Evolutionary conservation across 2,329 filamentous ascomycete species (phyloP), one percentile per base, ranked within the genome.

Genomic region (Claviceps quebecensis): DNA sequence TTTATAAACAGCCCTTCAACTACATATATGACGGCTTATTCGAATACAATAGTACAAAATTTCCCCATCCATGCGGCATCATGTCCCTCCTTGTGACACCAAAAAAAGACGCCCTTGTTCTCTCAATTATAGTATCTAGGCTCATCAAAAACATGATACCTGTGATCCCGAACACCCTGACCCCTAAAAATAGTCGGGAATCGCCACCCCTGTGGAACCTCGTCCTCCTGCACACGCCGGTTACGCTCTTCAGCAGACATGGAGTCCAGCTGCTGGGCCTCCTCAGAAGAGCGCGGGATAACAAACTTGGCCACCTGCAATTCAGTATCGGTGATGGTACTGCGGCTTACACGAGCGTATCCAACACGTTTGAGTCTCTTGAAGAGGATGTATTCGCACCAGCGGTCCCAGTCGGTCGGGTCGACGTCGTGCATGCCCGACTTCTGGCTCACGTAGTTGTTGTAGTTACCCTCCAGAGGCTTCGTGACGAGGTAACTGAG

Each of bases 321-420:
- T 70, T 98, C 93, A 2, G 93, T 98, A 65, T 98, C 93, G 13
- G 93, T 98, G 59, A 98, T 97, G 1, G 87, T 94, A 59, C 83
- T 83, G 59, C 93, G 77, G 60, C 85, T 91, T 49, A 98, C 84
- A 50, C 93, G 76, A 4, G 93, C 93, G 65, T 98, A 98, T 1
- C 88, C 91, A 0, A 86, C 84, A 55, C 91, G 78, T 68, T 83
- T 84, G 55, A 98, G 70, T 13, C 83, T 83, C 74, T 96, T 96
- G 75, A 88, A 98, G 26, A 98, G 72, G 57, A 98, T 96, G 68
- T 98, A 98, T 72, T 98, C 91, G 72, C 93, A 98, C 93, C 93
- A 98, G 51, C 93, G 76, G 67, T 98, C 93, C 89, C 89, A 95
- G 65, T 98, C 93, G 3, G 75, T 83, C 0, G 83, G 79, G 62